Evolutionary conservation across 2,329 filamentous ascomycete genomes (phyloP), one percentile per base, ranked within the genome.

Genomic region (Fusarium phyllophilum): DNA sequence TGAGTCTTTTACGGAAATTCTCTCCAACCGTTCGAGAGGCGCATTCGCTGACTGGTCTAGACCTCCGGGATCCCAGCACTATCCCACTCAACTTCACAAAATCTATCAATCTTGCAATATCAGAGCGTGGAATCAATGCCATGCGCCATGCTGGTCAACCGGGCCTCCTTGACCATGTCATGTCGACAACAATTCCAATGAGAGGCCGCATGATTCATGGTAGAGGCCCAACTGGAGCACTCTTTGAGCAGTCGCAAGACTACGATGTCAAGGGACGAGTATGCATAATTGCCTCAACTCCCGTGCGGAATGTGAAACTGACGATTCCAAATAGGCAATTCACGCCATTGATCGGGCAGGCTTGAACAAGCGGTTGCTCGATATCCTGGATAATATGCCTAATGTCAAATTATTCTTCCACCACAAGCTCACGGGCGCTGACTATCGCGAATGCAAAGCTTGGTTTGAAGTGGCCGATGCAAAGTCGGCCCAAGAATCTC

Each of bases 21-120:
- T 63, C 63, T 54, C 42, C 17, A 15, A 20, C 15, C 34, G 29
- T 31, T 31, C 38, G 26, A 33, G 36, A 44, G 56, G 52, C 55
- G 57, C 49, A 72, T 59, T 51, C 26, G 61, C 77, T 78, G 59
- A 78, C 71, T 66, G 33, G 51, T 68, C 46, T 54, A 98, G 96
- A 99, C 85, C 91, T 98, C 55, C 91, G 96, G 45, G 91, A 97
- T 81, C 91, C 93, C 6, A 89, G 90, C 6, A 97, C 94, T 2
- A 91, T 91, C 36, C 95, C 96, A 7, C 87, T 98, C 70, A 98
- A 98, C 83, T 98, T 98, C 80, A 97, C 95, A 69, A 97, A 95
- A 82, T 98, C 96, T n/a, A 99, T 99, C 86, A 99, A 99, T 80
- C 85, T 99, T 62, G 96, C 96, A 29, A 87, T 99, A 2, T 98